Conservation (phyloP, 495 filamentous ascomycete species). For the Xeromyces bisporus region DNA sequence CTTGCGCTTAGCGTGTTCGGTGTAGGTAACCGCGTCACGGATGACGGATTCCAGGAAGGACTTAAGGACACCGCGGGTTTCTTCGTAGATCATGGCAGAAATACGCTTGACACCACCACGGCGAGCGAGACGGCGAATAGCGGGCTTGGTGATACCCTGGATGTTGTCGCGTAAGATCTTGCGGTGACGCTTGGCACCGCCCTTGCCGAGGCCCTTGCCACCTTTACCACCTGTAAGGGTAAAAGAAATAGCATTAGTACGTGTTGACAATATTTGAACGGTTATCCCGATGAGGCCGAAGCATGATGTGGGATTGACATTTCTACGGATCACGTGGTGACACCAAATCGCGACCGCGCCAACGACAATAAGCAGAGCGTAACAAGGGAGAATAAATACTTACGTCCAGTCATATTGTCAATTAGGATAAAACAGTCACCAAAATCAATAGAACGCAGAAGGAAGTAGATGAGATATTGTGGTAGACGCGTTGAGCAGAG, state of each 20-base stretch:
- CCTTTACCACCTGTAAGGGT: constrained; percentile 64
- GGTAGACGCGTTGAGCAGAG: too few relatives aligned
- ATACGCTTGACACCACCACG: constrained; percentile 51
- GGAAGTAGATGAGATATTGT: constrained; percentile 9
- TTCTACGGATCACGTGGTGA: too few relatives aligned
- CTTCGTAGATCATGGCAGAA: constrained; percentile 54
- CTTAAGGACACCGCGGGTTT: constrained; percentile 51
- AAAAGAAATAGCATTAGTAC: constrained; percentile 4
- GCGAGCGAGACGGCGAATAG: constrained; percentile 48
- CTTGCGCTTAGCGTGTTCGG: constrained; percentile 95
- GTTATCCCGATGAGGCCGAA: neutral
- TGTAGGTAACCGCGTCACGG: constrained; percentile 96
- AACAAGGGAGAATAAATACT: constrained; percentile 30
- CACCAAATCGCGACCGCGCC: too few relatives aligned
- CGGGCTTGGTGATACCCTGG: constrained; percentile 65
- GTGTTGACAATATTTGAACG: constrained; percentile 2
- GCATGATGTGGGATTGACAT: too few relatives aligned
- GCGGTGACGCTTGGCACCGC: constrained; percentile 95
- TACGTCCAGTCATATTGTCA: constrained; percentile 88
- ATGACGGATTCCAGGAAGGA: constrained; percentile 51
- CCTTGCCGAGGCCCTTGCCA: constrained; percentile 73
- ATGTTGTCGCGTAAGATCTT: constrained; percentile 99
- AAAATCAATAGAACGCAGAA: constrained; percentile 15
- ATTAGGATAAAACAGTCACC: constrained; percentile 7
- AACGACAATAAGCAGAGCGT: constrained; percentile 6